Evolutionary conservation across 305 asterid genomes (phyloP).

Genomic region (Plantago lanceolata): DNA sequence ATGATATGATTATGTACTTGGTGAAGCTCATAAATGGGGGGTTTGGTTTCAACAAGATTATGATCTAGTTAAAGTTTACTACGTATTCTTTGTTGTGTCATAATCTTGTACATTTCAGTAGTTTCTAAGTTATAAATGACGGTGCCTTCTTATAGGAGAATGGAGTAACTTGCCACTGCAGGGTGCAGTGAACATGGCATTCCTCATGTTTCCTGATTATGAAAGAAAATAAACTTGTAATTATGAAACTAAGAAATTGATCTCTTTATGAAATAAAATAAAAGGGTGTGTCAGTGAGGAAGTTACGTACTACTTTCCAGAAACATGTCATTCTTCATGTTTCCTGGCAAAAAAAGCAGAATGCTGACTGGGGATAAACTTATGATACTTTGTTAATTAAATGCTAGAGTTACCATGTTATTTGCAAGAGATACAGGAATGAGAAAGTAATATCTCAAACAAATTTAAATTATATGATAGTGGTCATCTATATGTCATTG

Average conservation of each 20-base stretch:
- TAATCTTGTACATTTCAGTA: not conserved
- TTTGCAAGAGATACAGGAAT: conserved; percentile 1
- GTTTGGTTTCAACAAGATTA: not conserved
- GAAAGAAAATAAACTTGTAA: no score
- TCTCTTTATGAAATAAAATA: not conserved
- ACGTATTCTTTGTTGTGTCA: not conserved
- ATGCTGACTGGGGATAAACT: no score
- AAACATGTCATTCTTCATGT: not conserved
- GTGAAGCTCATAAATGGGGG: not conserved
- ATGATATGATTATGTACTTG: not conserved
- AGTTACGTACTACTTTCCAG: not conserved
- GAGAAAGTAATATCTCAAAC: not conserved
- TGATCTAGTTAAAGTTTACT: not conserved
- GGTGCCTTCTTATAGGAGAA: not conserved
- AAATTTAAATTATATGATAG: not conserved
- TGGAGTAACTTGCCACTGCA: not conserved
- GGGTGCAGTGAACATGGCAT: not conserved
- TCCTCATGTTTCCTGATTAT: no score
- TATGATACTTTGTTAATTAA: no score
- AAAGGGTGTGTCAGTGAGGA: not conserved
- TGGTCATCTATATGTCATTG: not conserved
- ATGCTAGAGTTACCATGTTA: not conserved
- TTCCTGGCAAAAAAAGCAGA: no score
- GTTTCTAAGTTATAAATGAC: no score
- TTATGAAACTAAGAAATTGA: not conserved